Percentiles rank a stretch among this genome's conserved stretches.
phyloP scores from a whole-genome alignment of 2,329 filamentous ascomycete genomes.

The Pseudocercospora pini-densiflorae region DNA sequence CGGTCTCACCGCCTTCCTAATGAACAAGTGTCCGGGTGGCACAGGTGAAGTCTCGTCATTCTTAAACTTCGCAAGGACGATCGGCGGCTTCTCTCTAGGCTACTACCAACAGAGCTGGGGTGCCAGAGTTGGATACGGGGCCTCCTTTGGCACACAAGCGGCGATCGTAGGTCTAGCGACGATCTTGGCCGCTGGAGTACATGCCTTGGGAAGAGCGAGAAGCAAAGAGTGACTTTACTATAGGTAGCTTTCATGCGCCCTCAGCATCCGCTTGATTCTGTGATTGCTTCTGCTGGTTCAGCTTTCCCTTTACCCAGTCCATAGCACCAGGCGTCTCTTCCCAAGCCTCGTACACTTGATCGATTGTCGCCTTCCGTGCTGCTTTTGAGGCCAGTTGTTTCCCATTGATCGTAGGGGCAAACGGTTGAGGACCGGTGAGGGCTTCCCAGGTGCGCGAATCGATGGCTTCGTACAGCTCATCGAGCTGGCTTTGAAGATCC shows the following conservation, averaged over 20 bases:
- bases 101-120: slow-evolving; percentile 19
- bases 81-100: slow-evolving; percentile 14
- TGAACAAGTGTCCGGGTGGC: slow-evolving; percentile 9
- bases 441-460: too few species aligned
- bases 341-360: slow-evolving; percentile 13
- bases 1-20: slow-evolving; percentile 10
- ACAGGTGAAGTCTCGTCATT: slow-evolving; percentile 8
- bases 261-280: too few species aligned
- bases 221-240: too few species aligned
- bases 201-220: background rate
- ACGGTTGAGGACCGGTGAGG: too few species aligned
- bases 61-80: slow-evolving; percentile 11
- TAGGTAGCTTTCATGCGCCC: too few species aligned
- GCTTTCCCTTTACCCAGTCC: slow-evolving; percentile 8
- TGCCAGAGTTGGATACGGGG: background rate
- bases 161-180: slow-evolving; percentile 7
- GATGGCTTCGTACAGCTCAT: background rate
- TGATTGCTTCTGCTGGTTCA: too few species aligned
- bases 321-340: slow-evolving; percentile 16
- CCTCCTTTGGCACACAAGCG: slow-evolving; percentile 16
- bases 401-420: too few species aligned
- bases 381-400: too few species aligned
- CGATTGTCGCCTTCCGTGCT: background rate
- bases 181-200: slow-evolving; percentile 42
- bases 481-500: slow-evolving; percentile 8